Evolutionary conservation across 208 protist species (phyloP), one percentile per base, ranked within the genome.

Genomic region (Leptomonas seymouri): DNA sequence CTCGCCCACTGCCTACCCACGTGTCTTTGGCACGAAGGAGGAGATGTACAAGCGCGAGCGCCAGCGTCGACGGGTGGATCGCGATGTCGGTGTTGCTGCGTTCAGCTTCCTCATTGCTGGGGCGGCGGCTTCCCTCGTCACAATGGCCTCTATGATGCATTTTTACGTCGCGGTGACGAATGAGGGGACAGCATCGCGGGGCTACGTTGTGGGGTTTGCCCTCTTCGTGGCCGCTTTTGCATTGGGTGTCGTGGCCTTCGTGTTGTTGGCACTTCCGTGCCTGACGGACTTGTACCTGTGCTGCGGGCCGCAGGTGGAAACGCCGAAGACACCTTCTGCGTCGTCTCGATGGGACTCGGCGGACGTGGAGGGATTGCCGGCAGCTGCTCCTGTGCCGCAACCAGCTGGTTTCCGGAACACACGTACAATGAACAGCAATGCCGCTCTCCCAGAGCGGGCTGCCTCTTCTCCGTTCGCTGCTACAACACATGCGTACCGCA

Each of bases 131-230:
- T 53, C 46, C n/a, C 45, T 65, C n/a, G 46, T 54, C 0, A 65
- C 59, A 11, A 28, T 65, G 2, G 45, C 46, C 2, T 30, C 55
- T 2, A 65, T 65, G 59, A 45, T 11, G 5, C 45, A 39, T 30
- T 65, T 65, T 20, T 53, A 55, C 31, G 41, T 27, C 16, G 45
- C 41, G 59, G 59, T 65, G 45, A 45, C 30, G 31, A 45, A 65
- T 31, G 46, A 55, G 46, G 59, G 45, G 21, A 12, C 30, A 44
- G 36, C 21, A 30, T 27, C n/a, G 59, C 15, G 20, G 21, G 21
- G n/a, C n/a, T 30, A 23, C 20, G n/a, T 39, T 28, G 45, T 28
- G 4, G 59, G 59, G 0, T 42, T 65, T 30, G 8, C 16, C 3
- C n/a, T 39, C 30, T 65, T 65, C 28, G 30, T 65, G 3, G 59